phyloP scores from a whole-genome alignment of 148 eudicot species.

The Pharnaceum exiguum region DNA sequence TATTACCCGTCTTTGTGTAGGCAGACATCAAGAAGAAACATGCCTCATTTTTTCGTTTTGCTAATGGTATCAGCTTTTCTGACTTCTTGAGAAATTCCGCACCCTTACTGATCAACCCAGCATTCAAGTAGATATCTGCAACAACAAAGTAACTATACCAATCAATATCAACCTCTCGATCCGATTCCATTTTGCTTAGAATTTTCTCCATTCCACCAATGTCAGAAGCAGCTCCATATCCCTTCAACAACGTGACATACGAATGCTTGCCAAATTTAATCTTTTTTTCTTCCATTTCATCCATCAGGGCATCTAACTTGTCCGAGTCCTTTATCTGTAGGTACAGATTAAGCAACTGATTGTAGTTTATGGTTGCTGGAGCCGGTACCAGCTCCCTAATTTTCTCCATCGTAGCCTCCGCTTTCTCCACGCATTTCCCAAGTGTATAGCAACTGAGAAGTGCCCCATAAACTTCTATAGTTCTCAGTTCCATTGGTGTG shows the following conservation, averaged over 20 bases:
- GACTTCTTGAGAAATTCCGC: slow-evolving; percentile 27
- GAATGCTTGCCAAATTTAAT: slow-evolving; percentile 22
- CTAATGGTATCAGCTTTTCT: slow-evolving; percentile 19
- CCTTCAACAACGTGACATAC: slow-evolving; percentile 21
- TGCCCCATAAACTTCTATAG: slow-evolving; percentile 18
- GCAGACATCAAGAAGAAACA: slow-evolving; percentile 22
- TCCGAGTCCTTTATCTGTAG: slow-evolving; percentile 14
- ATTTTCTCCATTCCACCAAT: slow-evolving; percentile 21
- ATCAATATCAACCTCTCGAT: slow-evolving; percentile 18
- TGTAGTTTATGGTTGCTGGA: slow-evolving; percentile 11
- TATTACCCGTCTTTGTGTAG: slow-evolving; percentile 31
- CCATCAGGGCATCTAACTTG: slow-evolving; percentile 21
- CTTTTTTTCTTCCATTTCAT: slow-evolving; percentile 30
- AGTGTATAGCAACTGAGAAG: slow-evolving; percentile 39
- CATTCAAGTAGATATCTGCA: slow-evolving; percentile 32
- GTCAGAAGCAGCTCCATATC: slow-evolving; percentile 23
- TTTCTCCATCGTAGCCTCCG: slow-evolving; percentile 34
- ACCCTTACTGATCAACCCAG: slow-evolving; percentile 28
- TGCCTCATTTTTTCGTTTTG: slow-evolving; percentile 18
- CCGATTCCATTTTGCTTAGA: slow-evolving; percentile 29
- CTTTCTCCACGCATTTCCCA: slow-evolving; percentile 34
- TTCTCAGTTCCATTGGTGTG: slow-evolving; percentile 18
- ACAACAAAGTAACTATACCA: slow-evolving; percentile 27
- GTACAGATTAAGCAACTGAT: slow-evolving; percentile 33
- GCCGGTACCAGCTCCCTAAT: slow-evolving; percentile 26